Evolutionary conservation across 2,329 filamentous ascomycete species (phyloP).

Genomic region (Cladosporium sp.): DNA sequence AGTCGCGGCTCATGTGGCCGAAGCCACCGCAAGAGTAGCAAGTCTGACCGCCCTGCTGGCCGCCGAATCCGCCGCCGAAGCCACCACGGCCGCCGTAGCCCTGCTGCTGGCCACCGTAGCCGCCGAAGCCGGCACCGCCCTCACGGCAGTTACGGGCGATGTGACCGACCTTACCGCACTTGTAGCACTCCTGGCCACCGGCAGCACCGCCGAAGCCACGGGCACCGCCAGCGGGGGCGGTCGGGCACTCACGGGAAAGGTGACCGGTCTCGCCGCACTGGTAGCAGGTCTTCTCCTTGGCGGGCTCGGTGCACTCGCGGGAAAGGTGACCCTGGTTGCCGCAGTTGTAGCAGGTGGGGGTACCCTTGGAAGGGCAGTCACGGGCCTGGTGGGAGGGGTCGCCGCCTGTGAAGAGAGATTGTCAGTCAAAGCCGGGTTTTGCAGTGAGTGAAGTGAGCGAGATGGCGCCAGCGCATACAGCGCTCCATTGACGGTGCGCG

Average conservation of each 20-base stretch:
- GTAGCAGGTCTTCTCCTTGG: slow-evolving; percentile 76
- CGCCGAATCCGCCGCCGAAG: slow-evolving; percentile 43
- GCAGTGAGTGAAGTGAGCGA: not conserved
- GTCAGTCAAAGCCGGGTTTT: not conserved
- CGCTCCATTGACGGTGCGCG: not conserved
- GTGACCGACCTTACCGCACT: slow-evolving; percentile 95
- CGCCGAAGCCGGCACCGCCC: slow-evolving; percentile 49
- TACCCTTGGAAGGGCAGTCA: slow-evolving; percentile 48
- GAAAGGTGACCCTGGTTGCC: slow-evolving; percentile 49
- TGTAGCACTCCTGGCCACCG: slow-evolving; percentile 63
- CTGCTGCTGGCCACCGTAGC: slow-evolving; percentile 43
- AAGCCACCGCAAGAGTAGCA: slow-evolving; percentile 98
- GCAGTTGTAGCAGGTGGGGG: slow-evolving; percentile 42
- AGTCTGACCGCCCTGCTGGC: slow-evolving; percentile 60
- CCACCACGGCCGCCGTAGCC: slow-evolving; percentile 41
- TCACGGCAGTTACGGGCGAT: slow-evolving; percentile 88
- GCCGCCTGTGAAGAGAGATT: slow-evolving; percentile 35
- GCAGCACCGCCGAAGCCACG: slow-evolving; percentile 41
- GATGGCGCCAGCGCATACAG: not conserved
- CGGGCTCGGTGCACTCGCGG: slow-evolving; percentile 84
- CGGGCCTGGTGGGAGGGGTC: slow-evolving; percentile 46
- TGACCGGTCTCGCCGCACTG: slow-evolving; percentile 77
- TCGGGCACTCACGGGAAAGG: slow-evolving; percentile 79
- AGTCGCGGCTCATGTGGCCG: slow-evolving; percentile 87
- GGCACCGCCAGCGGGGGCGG: slow-evolving; percentile 38